Conservation (phyloP, 176 grass and related monocot genomes). For the Bromus sterilis region DNA sequence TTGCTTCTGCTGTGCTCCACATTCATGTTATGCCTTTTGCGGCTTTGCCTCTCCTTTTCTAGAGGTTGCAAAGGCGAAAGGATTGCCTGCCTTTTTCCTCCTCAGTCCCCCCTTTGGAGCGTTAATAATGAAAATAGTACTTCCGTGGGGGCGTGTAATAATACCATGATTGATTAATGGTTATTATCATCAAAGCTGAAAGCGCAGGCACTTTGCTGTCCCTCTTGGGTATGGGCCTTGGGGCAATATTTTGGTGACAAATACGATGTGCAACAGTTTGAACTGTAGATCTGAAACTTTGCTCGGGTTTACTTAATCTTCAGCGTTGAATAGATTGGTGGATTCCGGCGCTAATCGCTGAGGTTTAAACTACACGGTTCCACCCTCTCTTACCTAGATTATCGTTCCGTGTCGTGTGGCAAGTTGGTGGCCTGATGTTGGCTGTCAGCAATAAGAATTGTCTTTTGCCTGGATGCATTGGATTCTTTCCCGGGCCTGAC, state of each 20-base stretch:
- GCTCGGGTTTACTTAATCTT: not conserved
- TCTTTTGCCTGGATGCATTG: conserved; percentile 25
- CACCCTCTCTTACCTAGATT: not conserved
- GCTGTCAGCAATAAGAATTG: conserved; percentile 12
- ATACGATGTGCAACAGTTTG: conserved; percentile 7
- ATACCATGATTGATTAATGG: conserved; percentile 18
- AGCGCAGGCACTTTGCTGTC: conserved; percentile 31
- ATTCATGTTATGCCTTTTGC: not conserved
- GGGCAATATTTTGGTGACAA: conserved; percentile 14
- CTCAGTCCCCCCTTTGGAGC: not conserved
- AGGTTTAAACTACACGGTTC: conserved; percentile 3
- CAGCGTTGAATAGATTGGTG: not conserved
- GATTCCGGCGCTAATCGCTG: not conserved
- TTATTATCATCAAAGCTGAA: conserved; percentile 32
- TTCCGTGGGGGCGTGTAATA: conserved; percentile 15
- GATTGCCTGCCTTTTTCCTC: conserved; percentile 18
- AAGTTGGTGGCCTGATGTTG: conserved; percentile 20
- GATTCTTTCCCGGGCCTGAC: conserved; percentile 16
- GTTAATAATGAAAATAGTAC: conserved; percentile 8
- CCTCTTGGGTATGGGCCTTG: not conserved
- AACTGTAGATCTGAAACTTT: conserved; percentile 42
- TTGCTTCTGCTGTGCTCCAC: not conserved
- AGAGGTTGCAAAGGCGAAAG: conserved; percentile 19
- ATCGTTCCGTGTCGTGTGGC: not conserved
- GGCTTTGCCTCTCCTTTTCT: not conserved